Base-by-base conservation (phyloP, 768 basidiomycete genomes). In the Fomitopsis pulvina region DNA sequence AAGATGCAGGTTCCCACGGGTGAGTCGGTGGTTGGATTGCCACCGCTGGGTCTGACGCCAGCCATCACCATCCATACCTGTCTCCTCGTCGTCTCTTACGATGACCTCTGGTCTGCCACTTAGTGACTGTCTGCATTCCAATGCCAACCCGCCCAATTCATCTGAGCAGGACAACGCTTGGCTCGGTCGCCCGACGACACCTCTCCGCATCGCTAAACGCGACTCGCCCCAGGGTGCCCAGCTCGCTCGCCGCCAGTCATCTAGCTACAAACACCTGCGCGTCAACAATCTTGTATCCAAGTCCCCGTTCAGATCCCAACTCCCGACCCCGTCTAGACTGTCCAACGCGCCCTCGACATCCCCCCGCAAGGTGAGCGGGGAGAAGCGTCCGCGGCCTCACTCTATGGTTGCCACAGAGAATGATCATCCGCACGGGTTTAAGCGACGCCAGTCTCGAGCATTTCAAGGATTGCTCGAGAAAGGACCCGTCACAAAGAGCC, bases 401-500 rank as follows among this genome's bases (percentile, higher is more conserved):
- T 87, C 85, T 7, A 79, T 90, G 70, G 75, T 81, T 44, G 78
- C 85, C 37, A 79, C 79, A 21, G 81, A 85, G 64, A 87, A 87
- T 50, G 83, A 86, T 53, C 78, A 79, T 37, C 85, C 85, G 0
- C 77, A 87, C 50, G 72, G 80, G 8, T 71, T 78, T 59, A 89
- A 87, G 64, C 77, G 87, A 39, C 78, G 82, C 41, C 85, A 91
- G 63, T 88, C 85, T 48, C 83, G 80, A 61, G 78, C 74, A 4
- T 84, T 84, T 54, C 84, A 88, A 59, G 80, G 78, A 21, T 78
- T 92, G 45, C 73, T 83, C 1, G 75, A 87, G 66, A 82, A 76
- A 59, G 87, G 89, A 61, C 83, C 83, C 7, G 89, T 92, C 24
- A 80, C 81, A 24, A 89, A 85, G 71, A 90, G 87, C 58, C 89